A percentile compares a stretch with the other conserved stretches of the same genome.
These are phyloP conservation scores for Raphanus hybrid DNA, from an alignment of 441 rosid genomes.

Conservation along the genomic window DNA sequence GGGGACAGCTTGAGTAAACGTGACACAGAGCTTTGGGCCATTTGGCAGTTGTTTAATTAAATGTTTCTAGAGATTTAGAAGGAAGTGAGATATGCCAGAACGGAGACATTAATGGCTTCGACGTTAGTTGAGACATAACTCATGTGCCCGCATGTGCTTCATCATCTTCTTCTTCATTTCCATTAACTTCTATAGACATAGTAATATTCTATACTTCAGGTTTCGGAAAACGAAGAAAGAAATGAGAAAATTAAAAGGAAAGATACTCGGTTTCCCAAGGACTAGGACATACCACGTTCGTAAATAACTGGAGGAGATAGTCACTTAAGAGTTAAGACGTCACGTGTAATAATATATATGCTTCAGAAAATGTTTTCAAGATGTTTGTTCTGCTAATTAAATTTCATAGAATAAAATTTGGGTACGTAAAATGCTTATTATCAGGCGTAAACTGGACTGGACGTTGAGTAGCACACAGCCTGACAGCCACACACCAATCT, in stretches of 20 bases:
- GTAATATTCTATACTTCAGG: not conserved
- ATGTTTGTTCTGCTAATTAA: not conserved
- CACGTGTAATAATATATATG: not conserved
- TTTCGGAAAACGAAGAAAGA: not conserved
- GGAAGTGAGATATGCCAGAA: slow-evolving; percentile 16
- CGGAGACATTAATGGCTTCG: slow-evolving; percentile 25
- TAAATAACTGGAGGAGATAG: too few relatives aligned
- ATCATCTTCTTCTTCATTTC: not conserved
- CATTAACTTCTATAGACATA: not conserved
- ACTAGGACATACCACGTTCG: not conserved
- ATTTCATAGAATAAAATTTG: not conserved
- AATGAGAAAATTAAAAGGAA: not conserved
- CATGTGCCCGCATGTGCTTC: slow-evolving; percentile 40
- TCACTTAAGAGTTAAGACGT: not conserved
- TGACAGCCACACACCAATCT: not conserved
- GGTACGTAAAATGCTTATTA: not conserved
- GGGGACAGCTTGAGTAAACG: slow-evolving; percentile 41
- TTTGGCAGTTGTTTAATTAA: slow-evolving; percentile 27
- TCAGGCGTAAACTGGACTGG: not conserved
- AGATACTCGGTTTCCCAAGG: not conserved
- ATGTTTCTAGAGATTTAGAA: slow-evolving; percentile 15
- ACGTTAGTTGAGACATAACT: slow-evolving; percentile 30
- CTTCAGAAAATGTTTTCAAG: slow-evolving; percentile 5
- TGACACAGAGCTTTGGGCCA: slow-evolving; percentile 22
- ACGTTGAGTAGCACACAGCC: not conserved